A percentile compares a stretch with the other conserved stretches of the same genome.
These are phyloP conservation scores for Musa balbisiana DNA, from an alignment of 202 grass and related monocot species.

Conservation along the genomic window DNA sequence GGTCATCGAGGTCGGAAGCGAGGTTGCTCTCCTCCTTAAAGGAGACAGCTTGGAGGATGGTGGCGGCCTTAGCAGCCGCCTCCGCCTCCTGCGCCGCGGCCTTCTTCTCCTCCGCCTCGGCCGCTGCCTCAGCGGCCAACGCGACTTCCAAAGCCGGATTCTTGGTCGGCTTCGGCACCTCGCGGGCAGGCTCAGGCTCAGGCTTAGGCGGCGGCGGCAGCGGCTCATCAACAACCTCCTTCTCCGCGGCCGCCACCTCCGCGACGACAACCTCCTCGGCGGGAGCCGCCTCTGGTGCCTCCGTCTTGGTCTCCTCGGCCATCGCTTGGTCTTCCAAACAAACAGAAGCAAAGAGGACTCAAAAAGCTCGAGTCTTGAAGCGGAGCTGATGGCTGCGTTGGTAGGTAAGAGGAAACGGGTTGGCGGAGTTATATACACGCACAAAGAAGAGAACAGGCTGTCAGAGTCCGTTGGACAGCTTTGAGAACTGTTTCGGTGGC, in stretches of 20 bases:
- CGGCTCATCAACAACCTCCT: background rate
- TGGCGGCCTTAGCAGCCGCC: background rate
- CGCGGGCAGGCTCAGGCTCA: background rate
- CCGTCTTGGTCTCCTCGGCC: background rate
- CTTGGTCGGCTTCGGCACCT: background rate
- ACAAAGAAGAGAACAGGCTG: background rate
- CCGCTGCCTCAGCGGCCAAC: background rate
- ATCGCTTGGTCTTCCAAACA: background rate
- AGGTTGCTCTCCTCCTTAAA: conserved; percentile 67
- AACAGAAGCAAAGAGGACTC: background rate
- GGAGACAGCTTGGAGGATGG: conserved; percentile 16
- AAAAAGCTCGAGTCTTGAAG: background rate
- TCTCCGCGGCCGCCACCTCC: background rate
- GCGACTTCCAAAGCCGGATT: conserved; percentile 8
- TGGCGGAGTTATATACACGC: background rate
- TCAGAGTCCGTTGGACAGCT: conserved; percentile 8
- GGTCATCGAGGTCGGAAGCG: conserved; percentile 55
- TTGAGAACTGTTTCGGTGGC: background rate
- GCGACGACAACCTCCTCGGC: background rate
- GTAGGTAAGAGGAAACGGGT: background rate
- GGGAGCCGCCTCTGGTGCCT: background rate
- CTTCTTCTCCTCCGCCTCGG: conserved; percentile 12
- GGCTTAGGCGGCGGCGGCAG: background rate
- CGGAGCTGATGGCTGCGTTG: no score
- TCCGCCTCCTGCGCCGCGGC: background rate